phyloP scores from a whole-genome alignment of 139 green algal genomes.

The Tetraselmis striata region DNA sequence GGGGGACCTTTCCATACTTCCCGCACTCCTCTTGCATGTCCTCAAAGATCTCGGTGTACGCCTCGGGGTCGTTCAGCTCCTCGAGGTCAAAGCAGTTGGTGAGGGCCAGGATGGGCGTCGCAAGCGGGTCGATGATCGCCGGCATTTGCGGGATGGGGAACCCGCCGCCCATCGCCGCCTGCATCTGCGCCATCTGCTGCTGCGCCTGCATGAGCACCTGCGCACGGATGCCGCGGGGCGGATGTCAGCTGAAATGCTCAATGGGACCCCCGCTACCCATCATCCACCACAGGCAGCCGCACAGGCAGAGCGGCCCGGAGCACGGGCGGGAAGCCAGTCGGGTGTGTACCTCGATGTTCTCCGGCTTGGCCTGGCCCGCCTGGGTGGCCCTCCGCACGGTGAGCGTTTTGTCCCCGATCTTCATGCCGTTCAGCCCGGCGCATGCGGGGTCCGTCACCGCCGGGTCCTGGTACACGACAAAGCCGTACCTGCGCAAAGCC shows the following conservation, averaged over 20 bases:
- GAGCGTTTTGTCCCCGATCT: conserved; percentile 92
- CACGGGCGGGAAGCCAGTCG: too few relatives aligned
- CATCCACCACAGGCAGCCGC: too few relatives aligned
- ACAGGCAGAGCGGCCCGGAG: too few relatives aligned
- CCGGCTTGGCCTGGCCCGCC: conserved; percentile 26
- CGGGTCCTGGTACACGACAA: conserved; percentile 84
- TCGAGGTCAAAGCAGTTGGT: conserved; percentile 32
- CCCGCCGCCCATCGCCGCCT: neutral
- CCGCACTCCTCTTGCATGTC: conserved; percentile 73
- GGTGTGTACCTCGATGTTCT: neutral
- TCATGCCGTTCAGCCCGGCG: conserved; percentile 85
- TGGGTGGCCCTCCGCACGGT: conserved; percentile 78
- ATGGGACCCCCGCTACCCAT: too few relatives aligned
- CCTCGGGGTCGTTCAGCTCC: conserved; percentile 79
- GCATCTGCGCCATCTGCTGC: neutral
- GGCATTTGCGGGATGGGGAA: neutral
- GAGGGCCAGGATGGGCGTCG: neutral
- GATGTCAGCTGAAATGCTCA: too few relatives aligned
- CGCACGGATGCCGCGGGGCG: too few relatives aligned
- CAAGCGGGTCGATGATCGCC: neutral
- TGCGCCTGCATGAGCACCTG: neutral
- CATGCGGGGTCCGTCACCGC: conserved; percentile 79
- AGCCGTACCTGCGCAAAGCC: conserved; percentile 72
- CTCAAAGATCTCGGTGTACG: conserved; percentile 90
- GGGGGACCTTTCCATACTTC: conserved; percentile 50